Conservation (phyloP, 2,329 filamentous ascomycete species). For the Fusarium graminum region DNA sequence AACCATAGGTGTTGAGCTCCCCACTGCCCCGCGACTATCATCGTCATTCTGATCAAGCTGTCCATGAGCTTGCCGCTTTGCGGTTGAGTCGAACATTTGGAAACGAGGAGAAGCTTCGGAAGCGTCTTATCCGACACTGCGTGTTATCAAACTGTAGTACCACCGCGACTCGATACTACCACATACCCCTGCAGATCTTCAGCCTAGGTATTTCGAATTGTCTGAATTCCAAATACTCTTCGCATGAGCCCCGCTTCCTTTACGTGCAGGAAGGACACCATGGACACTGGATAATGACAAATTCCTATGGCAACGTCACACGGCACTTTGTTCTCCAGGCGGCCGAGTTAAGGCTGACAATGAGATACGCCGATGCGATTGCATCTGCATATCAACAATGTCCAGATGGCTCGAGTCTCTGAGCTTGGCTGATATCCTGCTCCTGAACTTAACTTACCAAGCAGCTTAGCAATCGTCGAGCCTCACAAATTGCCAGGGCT, state of each 20-base stretch:
- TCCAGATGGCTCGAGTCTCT: slow-evolving; percentile 26
- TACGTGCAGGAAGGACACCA: slow-evolving; percentile 22
- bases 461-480: slow-evolving; percentile 1
- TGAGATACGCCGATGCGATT: slow-evolving; percentile 18
- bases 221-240: slow-evolving; percentile 37
- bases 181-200: not conserved
- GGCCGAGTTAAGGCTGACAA: slow-evolving; percentile 45
- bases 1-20: slow-evolving; percentile 18
- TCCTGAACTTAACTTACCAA: slow-evolving; percentile 16
- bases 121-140: not conserved
- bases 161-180: not conserved
- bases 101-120: not conserved
- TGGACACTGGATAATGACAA: slow-evolving; percentile 32
- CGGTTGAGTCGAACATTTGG: not conserved
- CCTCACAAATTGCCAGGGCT: not conserved
- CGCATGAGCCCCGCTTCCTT: slow-evolving; percentile 34
- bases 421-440: slow-evolving; percentile 3
- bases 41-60: slow-evolving; percentile 20
- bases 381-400: slow-evolving; percentile 4
- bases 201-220: slow-evolving; percentile 18
- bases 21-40: slow-evolving; percentile 41
- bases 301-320: slow-evolving; percentile 41
- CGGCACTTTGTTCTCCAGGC: slow-evolving; percentile 19
- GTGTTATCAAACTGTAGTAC: not conserved
- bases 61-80: slow-evolving; percentile 7